Evolutionary conservation across 148 eudicot genomes (phyloP), one percentile per base, ranked within the genome.

Genomic region (Polygonum aviculare): DNA sequence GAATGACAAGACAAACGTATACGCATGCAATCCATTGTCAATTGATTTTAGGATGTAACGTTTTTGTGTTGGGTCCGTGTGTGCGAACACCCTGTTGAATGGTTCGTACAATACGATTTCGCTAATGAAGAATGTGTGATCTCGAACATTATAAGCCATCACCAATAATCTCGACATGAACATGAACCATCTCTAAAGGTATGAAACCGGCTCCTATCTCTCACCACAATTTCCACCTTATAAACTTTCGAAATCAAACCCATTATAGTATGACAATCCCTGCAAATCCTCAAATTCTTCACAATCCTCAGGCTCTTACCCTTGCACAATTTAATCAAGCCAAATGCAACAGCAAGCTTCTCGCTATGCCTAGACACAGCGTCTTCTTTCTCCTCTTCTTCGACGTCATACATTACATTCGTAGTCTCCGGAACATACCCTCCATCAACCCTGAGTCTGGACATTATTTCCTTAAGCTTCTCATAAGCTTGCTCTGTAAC

Each of bases 251-350:
- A 88, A 33, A 86, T 77, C 44, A 88, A 60, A 49, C 83, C 85
- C 91, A 90, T 87, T 12, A 88, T 79, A 2, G 47, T 80, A 81
- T 90, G 91, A 70, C 91, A 90, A 80, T 90, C 89, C 77, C 75
- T 82, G 83, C 91, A 90, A 41, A 88, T 84, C 81, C 91, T 83
- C 85, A 90, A 73, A 74, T 90, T 90, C 86, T 90, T 90, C 71
- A 87, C 88, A 75, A 90, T 79, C 78, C 86, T 81, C 75, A 90
- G 45, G 16, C 77, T 75, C 12, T 77, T 77, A 60, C 83, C 85
- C 75, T 81, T 31, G 9, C 83, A 62, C 74, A 77, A 72, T 73
- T 84, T 80, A n/a, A 83, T 65, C 79, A 87, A 82, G 50, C 85
- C 89, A 54, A 87, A 90, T 8, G 91, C 93, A 31, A 84, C 88